Evolutionary conservation across 2,329 filamentous ascomycete genomes (phyloP), one percentile per base, ranked within the genome.

Genomic region (Colletotrichum zoysiae): DNA sequence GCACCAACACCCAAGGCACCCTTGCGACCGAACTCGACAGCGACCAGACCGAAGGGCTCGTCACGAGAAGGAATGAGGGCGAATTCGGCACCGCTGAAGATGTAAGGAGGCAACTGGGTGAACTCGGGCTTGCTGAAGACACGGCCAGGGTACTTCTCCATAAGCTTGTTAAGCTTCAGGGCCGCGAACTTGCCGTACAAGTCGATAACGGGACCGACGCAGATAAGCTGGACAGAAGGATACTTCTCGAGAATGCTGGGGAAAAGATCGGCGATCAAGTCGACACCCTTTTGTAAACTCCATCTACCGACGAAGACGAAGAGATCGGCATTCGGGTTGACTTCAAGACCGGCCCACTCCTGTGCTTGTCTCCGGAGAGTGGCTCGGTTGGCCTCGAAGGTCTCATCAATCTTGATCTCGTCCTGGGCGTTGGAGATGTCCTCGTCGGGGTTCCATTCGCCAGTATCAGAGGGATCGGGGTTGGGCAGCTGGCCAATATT

Each of bases 81-180:
- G 73, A 92, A 92, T 62, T 92, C 90, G 14, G 90, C 90, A 23
- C 90, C 90, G 53, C 86, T 89, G 80, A 92, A 92, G 76, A 92
- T 89, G 78, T 86, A 92, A 0, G 89, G 88, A n/a, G 90, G 90
- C 5, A 92, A 82, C 8, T 88, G 85, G 1, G 89, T 92, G 78
- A 92, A 92, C 77, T 91, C 88, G 3, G 90, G 90, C 79, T 89
- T 91, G n/a, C 88, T 91, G 80, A 85, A 92, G 7, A 92, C 90
- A 60, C 90, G 84, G 33, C 87, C 88, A 46, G 90, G 90, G 77
- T 92, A 92, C 59, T 88, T 83, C 74, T 89, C 84, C 89, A 91
- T 91, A 80, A 92, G 87, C 71, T 85, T 85, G 61, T 87, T 86
- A 26, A 92, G 82, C 81, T 92, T 92, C 42, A 91, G 79, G 1